Evolutionary conservation across 139 green algal species (phyloP).

Genomic region (Volvox africanus): DNA sequence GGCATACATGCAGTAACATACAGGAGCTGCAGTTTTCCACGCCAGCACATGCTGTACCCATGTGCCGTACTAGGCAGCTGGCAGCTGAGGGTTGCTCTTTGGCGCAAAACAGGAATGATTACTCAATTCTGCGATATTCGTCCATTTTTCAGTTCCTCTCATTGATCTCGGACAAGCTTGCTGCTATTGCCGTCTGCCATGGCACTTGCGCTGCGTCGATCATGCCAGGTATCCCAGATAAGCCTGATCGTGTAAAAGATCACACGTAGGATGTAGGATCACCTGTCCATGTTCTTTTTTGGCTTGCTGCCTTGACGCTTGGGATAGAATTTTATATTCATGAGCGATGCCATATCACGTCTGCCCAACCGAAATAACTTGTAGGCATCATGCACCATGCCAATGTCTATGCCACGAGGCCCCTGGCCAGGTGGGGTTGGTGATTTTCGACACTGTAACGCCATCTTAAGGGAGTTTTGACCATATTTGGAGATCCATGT

Average conservation of each 20-base stretch:
- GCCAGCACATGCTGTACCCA: slow-evolving; percentile 4
- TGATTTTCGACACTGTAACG: slow-evolving; percentile 1
- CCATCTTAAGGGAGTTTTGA: neutral
- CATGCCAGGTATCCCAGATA: slow-evolving; percentile 9
- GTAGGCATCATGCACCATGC: slow-evolving; percentile 28
- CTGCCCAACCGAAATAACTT: neutral
- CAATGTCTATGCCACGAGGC: neutral
- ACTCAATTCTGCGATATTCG: no score
- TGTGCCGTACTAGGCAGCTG: neutral
- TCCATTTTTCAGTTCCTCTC: neutral
- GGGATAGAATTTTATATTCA: no score
- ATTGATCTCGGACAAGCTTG: neutral
- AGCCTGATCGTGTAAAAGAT: neutral
- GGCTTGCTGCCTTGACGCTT: neutral
- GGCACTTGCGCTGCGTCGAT: slow-evolving; percentile 1
- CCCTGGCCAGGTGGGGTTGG: neutral
- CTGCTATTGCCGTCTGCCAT: neutral
- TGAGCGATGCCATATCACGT: no score
- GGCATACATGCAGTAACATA: neutral
- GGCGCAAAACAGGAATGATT: no score
- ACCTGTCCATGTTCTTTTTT: neutral
- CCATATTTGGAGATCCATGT: neutral
- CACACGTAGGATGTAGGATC: neutral
- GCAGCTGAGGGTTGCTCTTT: no score
- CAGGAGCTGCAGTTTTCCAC: neutral